Evolutionary conservation across 352 stramenopile genomes (phyloP).

Genomic region (Globisporangium carolinianum): DNA sequence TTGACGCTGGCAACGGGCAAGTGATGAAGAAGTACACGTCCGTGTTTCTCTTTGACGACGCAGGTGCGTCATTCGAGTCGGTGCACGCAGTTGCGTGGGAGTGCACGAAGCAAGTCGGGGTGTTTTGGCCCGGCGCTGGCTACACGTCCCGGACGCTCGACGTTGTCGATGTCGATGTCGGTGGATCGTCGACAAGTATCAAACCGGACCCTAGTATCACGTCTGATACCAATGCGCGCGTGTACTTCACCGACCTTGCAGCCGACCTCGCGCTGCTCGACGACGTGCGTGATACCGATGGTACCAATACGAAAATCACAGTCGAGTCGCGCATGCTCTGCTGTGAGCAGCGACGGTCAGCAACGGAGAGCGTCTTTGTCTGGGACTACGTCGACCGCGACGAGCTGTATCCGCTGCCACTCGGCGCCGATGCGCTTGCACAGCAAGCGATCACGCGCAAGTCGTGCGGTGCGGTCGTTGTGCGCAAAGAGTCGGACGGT

Average conservation of each 20-base stretch:
- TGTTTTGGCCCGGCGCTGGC: constrained; percentile 42
- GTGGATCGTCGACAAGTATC: too few relatives aligned
- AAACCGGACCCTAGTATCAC: too few relatives aligned
- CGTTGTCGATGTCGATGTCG: constrained; percentile 10
- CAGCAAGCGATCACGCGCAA: constrained; percentile 35
- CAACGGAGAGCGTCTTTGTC: constrained; percentile 31
- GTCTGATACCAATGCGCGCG: constrained; percentile 14
- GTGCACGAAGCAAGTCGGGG: constrained; percentile 39
- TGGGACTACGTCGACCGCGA: constrained; percentile 74
- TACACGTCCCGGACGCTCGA: constrained; percentile 35
- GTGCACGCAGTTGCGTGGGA: constrained; percentile 36
- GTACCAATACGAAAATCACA: constrained; percentile 19
- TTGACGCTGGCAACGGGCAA: constrained; percentile 27
- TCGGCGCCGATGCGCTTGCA: constrained; percentile 6
- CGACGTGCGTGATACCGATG: constrained; percentile 13
- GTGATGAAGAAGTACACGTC: constrained; percentile 66
- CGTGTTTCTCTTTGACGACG: constrained; percentile 53
- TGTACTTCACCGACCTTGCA: constrained; percentile 45
- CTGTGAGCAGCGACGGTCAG: constrained; percentile 20
- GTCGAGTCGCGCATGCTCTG: constrained; percentile 58
- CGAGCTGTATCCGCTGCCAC: constrained; percentile 29
- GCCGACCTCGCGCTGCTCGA: constrained; percentile 35
- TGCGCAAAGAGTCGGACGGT: constrained; percentile 29
- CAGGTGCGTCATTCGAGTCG: constrained; percentile 25
- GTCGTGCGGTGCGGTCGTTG: constrained; percentile 37